Base-by-base conservation (phyloP, 208 protist genomes). In the Blechomonas ayalai region DNA sequence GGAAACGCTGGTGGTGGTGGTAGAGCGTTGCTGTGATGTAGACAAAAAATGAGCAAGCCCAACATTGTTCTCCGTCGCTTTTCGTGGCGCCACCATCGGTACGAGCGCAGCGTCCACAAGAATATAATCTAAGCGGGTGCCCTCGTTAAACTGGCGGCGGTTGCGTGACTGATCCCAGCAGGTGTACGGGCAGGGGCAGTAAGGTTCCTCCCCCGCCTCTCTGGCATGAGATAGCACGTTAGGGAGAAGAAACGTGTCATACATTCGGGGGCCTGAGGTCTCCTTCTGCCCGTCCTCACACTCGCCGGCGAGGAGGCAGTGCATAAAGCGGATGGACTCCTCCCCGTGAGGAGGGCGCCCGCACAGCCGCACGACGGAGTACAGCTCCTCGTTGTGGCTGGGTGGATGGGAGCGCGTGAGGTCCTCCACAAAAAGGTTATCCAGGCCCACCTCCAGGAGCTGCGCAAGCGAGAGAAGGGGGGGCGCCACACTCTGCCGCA, bases 81-180 rank as follows among this genome's bases (percentile, higher is more conserved):
- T 8, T 15, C 75, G 77, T 5, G 57, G 68, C 19, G 67, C 52
- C 12, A 93, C 67, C 5, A 50, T 39, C 13, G 60, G 59, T 20
- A 55, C 26, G 34, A 95, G 58, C 16, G 24, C 54, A 2, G 54
- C 58, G 56, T 91, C 84, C 23, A 95, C 70, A 16, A 95, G 66
- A 48, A 93, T 87, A 67, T 91, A 95, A 53, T 95, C 89, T 13
- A 95, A 79, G 19, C 89, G 78, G 7, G 76, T 90, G 29, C 89
- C 89, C 22, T 87, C 75, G 54, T 95, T 95, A 23, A 64, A 60
- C 8, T 76, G 73, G 9, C 89, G 81, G 28, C 64, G 64, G 55
- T 95, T 95, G 52, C 63, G 73, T 9, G 73, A 88, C 50, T 95
- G 89, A 52, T 95, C 83, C 82, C 84, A 95, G 59, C 84, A 91